Base-by-base conservation (phyloP, 805 yeast genomes). In the Candida adriatica region DNA sequence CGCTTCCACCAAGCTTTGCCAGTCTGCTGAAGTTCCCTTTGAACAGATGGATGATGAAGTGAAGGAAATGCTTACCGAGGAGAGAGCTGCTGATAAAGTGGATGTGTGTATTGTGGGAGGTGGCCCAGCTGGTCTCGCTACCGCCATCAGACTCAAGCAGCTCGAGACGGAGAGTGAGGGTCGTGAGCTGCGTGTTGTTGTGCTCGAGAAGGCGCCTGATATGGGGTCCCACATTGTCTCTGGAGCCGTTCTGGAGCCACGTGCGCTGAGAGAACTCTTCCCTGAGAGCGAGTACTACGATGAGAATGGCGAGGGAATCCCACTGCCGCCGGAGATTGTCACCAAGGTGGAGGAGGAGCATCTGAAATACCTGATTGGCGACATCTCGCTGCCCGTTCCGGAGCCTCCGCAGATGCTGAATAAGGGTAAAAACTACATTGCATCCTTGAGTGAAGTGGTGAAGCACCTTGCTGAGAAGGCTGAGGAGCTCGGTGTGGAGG, bases 81-180 rank as follows among this genome's bases (percentile, higher is more conserved):
- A 79, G 41, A 66, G 97, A 35, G 94, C 83, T 6, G 72, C 68
- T 10, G 98, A 92, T 51, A 72, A 74, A 19, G 96, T 85, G 10
- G 98, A 92, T 56, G 95, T 92, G 15, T 83, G 94, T 49, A 86
- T 92, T 31, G 95, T 92, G 2, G 98, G 98, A 26, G 97, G 94
- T 21, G 98, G 98, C 0, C 97, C 97, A 6, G 94, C 97, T 2
- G 98, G 98, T 4, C 63, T 92, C 30, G 88, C 96, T 1, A 80
- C 98, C 2, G 97, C 97, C 9, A 92, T 92, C 41, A 70, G 73
- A 44, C 64, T 86, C 38, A 92, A 92, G 56, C 96, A 88, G 54
- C 60, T 90, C 21, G 96, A 88, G 50, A 38, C 22, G 8, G 22
- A 19, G 11, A 11, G 36, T 9, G 51, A 57, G 10, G 81, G 79